A percentile compares a stretch with the other conserved stretches of the same genome.
phyloP scores from a whole-genome alignment of 805 yeast genomes.

The Groenewaldozyma salmanticensis region DNA sequence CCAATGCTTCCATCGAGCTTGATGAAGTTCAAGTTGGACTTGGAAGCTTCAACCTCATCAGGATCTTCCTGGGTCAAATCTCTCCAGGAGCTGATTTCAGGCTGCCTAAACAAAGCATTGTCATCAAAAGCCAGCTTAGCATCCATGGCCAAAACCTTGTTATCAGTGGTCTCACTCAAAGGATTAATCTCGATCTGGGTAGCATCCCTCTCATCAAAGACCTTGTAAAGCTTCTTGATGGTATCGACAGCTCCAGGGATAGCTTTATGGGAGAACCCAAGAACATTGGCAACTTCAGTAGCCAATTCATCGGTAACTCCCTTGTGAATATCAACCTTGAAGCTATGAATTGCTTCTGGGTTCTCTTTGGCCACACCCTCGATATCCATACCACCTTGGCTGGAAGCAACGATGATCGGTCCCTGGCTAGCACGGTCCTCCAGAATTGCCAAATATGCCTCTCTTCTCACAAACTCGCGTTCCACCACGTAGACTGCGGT shows the following conservation, averaged over 20 bases:
- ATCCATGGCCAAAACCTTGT: conserved; percentile 93
- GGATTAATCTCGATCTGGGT: conserved; percentile 99
- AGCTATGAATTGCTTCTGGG: conserved; percentile 88
- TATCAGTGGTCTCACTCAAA: conserved; percentile 82
- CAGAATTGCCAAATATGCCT: conserved; percentile 89
- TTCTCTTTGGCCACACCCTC: conserved; percentile 93
- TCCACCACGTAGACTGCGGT: conserved; percentile 94
- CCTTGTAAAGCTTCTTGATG: conserved; percentile 77
- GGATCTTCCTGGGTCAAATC: conserved; percentile 97
- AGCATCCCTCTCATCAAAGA: conserved; percentile 85
- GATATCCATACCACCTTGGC: conserved; percentile 99
- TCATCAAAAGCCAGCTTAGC: conserved; percentile 98
- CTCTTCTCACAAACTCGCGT: conserved; percentile 87
- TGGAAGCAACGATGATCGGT: conserved; percentile 90
- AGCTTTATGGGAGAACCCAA: conserved; percentile 75
- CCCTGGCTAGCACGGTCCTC: conserved; percentile 87
- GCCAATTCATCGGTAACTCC: conserved; percentile 81
- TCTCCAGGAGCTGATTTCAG: conserved; percentile 94
- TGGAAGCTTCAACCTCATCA: conserved; percentile 86
- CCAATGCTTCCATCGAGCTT: conserved; percentile 98
- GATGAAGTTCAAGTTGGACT: conserved; percentile 88
- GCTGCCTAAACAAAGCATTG: conserved; percentile 89
- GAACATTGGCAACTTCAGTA: conserved; percentile 58
- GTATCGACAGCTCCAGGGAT: conserved; percentile 80
- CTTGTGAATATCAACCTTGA: conserved; percentile 60